Evolutionary conservation across 1,284 basidiomycete species (phyloP).

Genomic region (Leccinum subrobustum): DNA sequence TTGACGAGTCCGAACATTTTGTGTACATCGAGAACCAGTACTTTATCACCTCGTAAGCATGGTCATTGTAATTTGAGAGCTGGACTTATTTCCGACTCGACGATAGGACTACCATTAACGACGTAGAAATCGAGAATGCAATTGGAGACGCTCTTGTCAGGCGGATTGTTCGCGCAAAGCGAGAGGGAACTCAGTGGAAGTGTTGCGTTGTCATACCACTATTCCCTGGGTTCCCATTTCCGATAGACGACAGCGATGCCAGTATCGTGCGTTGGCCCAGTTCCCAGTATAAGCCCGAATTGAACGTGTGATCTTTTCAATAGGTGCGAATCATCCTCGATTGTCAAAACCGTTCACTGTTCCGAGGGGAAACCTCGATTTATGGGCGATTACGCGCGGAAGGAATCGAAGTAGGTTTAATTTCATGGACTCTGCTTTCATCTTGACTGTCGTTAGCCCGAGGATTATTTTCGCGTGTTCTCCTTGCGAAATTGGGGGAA

Average conservation of each 20-base stretch:
- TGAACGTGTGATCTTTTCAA: neutral
- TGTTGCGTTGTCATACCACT: slow-evolving; percentile 94
- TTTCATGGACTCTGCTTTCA: neutral
- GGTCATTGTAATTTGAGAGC: neutral
- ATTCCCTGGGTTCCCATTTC: slow-evolving; percentile 92
- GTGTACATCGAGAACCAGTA: slow-evolving; percentile 98
- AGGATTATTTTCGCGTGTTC: slow-evolving; percentile 92
- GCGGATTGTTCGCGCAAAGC: slow-evolving; percentile 88
- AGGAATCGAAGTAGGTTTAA: slow-evolving; percentile 75
- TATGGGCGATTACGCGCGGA: slow-evolving; percentile 85
- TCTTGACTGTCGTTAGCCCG: slow-evolving; percentile 55
- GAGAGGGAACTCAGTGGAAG: slow-evolving; percentile 82
- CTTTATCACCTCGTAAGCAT: slow-evolving; percentile 88
- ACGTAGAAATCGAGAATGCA: slow-evolving; percentile 87
- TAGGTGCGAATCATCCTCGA: slow-evolving; percentile 91
- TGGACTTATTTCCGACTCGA: slow-evolving; percentile 4
- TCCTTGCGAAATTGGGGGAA: slow-evolving; percentile 94
- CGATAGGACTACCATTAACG: slow-evolving; percentile 79
- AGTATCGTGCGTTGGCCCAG: slow-evolving; percentile 64
- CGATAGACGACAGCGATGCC: slow-evolving; percentile 91
- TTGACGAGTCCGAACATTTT: slow-evolving; percentile 92
- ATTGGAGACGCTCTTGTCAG: slow-evolving; percentile 95
- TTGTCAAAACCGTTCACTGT: slow-evolving; percentile 90
- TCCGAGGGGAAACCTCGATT: slow-evolving; percentile 90
- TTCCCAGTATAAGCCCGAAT: neutral